A percentile compares a stretch with the other conserved stretches of the same genome.
phyloP scores from a whole-genome alignment of 1,139 yeast genomes.

The Geotrichum aggregatum region DNA sequence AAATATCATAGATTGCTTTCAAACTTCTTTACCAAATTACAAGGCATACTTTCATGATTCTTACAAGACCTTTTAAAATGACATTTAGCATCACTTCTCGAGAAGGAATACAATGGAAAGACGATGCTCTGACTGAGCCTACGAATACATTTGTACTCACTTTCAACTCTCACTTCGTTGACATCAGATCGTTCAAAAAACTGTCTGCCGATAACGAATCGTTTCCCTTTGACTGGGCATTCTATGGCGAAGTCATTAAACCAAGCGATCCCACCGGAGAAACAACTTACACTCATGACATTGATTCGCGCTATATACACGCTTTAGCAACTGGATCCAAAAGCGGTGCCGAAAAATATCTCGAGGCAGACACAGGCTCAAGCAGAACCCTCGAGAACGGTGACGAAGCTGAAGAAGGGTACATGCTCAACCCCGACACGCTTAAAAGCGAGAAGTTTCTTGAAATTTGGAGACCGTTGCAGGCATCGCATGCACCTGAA shows the following conservation, averaged over 20 bases:
- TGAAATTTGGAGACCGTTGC: conserved; percentile 57
- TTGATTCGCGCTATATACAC: conserved; percentile 40
- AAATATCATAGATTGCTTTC: neutral
- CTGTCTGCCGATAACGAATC: conserved; percentile 19
- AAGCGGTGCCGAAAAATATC: conserved; percentile 23
- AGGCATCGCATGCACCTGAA: conserved; percentile 42
- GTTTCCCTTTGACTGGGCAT: conserved; percentile 44
- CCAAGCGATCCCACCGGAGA: conserved; percentile 32
- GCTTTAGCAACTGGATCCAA: conserved; percentile 19
- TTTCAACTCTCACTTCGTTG: conserved; percentile 47
- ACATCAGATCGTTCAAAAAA: conserved; percentile 35
- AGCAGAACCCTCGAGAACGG: conserved; percentile 43
- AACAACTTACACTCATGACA: conserved; percentile 42
- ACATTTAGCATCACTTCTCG: conserved; percentile 42
- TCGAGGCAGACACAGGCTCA: conserved; percentile 47
- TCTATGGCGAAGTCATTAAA: conserved; percentile 43
- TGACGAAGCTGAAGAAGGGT: conserved; percentile 51
- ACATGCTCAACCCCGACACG: conserved; percentile 49
- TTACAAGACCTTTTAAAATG: conserved; percentile 6
- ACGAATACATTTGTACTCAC: conserved; percentile 54
- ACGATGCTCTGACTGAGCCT: conserved; percentile 44
- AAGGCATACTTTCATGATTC: neutral
- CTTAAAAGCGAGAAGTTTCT: conserved; percentile 46
- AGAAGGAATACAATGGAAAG: conserved; percentile 53
- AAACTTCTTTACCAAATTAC: neutral